Conservation (phyloP, 768 basidiomycete species). For the Mycena polygramma region DNA sequence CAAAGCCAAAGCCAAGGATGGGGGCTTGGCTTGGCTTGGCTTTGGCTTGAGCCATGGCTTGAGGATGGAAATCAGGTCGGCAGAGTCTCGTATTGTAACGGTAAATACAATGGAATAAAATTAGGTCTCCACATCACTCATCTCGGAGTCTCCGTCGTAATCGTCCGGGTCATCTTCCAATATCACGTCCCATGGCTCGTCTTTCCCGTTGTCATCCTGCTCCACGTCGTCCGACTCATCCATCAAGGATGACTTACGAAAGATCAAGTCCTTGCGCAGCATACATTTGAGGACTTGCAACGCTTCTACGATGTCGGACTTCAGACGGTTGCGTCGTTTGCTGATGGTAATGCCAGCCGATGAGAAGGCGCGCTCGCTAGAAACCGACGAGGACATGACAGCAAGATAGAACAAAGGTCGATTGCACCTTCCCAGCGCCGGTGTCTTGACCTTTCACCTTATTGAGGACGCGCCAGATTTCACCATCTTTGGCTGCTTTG, state of each 20-base stretch:
- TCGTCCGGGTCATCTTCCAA: too few species aligned
- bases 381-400: conserved; percentile 47
- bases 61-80: too few species aligned
- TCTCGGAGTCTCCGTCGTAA: too few species aligned
- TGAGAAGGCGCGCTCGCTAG: conserved; percentile 55
- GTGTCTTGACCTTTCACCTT: neutral
- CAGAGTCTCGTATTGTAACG: too few species aligned
- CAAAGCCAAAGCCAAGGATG: too few species aligned
- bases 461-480: conserved; percentile 3
- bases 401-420: conserved; percentile 38
- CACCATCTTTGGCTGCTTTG: neutral
- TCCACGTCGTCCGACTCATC: too few species aligned
- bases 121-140: too few species aligned
- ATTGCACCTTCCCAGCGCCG: neutral
- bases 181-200: too few species aligned
- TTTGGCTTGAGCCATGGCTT: too few species aligned
- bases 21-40: too few species aligned
- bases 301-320: conserved; percentile 52
- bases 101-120: too few species aligned
- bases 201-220: too few species aligned
- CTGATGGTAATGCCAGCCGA: conserved; percentile 54
- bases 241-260: conserved; percentile 43
- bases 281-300: conserved; percentile 47
- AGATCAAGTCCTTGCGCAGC: conserved; percentile 41
- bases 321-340: conserved; percentile 49